phyloP scores from a whole-genome alignment of 1,284 basidiomycete genomes.

The Coniferiporia sulphurascens region DNA sequence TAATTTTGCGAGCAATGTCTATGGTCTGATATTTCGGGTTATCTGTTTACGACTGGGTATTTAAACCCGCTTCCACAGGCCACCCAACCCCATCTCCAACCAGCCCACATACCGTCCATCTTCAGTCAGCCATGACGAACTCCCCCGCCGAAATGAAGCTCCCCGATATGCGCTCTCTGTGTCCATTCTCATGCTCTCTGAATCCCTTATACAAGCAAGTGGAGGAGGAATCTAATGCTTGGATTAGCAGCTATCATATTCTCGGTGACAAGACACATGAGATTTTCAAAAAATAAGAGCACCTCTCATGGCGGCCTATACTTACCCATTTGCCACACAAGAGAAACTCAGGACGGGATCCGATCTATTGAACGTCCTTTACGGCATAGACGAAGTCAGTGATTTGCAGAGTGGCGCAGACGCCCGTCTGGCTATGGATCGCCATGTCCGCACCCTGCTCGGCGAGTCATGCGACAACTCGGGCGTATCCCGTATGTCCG shows the following conservation, averaged over 20 bases:
- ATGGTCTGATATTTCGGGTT: too few relatives aligned
- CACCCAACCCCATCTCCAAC: neutral
- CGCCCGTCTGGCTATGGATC: conserved; percentile 41
- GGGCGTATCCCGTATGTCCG: conserved; percentile 27
- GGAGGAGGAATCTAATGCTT: conserved; percentile 43
- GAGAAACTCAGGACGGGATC: conserved; percentile 55
- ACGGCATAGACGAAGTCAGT: conserved; percentile 65
- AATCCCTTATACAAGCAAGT: neutral
- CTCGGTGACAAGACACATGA: conserved; percentile 55
- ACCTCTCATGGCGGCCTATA: conserved; percentile 57
- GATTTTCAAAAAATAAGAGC: conserved; percentile 54
- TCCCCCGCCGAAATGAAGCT: neutral
- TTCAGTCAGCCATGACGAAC: neutral
- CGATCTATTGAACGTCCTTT: conserved; percentile 62
- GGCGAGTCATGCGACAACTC: conserved; percentile 50
- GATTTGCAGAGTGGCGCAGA: conserved; percentile 57
- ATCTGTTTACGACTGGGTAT: too few relatives aligned
- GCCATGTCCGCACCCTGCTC: conserved; percentile 49
- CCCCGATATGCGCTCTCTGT: neutral
- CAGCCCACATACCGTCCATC: neutral
- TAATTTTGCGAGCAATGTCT: too few relatives aligned
- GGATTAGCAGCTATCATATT: conserved; percentile 56
- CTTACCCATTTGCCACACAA: conserved; percentile 52
- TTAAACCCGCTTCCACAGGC: too few relatives aligned
- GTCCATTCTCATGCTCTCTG: neutral